These are phyloP conservation scores for Eustoma russellianum DNA, from an alignment of 257 asterid genomes.

Conservation along the genomic window DNA sequence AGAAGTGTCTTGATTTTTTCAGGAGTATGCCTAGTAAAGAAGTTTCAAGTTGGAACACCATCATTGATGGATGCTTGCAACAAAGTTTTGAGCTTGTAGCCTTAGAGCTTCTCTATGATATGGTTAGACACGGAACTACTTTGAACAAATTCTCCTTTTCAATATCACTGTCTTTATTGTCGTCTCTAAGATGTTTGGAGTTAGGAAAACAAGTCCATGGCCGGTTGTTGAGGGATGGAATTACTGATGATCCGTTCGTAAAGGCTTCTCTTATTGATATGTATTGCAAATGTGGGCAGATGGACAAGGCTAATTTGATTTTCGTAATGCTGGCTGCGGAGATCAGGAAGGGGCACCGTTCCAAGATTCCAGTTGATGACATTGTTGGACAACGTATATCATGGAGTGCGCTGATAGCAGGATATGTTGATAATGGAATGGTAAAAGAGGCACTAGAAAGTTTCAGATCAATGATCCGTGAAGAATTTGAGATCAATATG, in stretches of 20 bases:
- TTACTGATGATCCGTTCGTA: conserved; percentile 27
- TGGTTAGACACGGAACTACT: conserved; percentile 31
- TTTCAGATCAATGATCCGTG: conserved; percentile 41
- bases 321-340: conserved; percentile 22
- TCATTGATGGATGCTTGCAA: conserved; percentile 50
- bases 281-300: conserved; percentile 66
- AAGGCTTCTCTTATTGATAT: conserved; percentile 54
- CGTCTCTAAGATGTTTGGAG: conserved; percentile 34
- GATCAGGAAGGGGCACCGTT: conserved; percentile 2
- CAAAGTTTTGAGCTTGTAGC: conserved; percentile 38
- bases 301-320: conserved; percentile 45
- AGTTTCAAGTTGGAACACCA: conserved; percentile 71
- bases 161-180: conserved; percentile 42
- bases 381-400: conserved; percentile 29
- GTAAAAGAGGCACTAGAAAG: conserved; percentile 37
- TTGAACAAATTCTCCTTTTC: conserved; percentile 52
- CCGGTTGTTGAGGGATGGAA: conserved; percentile 31
- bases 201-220: conserved; percentile 67
- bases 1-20: conserved; percentile 34
- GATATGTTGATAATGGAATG: conserved; percentile 52
- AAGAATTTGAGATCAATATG: conserved; percentile 33
- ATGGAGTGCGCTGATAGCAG: conserved; percentile 59
- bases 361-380: conserved; percentile 22
- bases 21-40: conserved; percentile 44
- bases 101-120: conserved; percentile 37